These are phyloP conservation scores for Suhomyces guaymorum DNA, from an alignment of 1,139 yeast genomes.

Conservation along the genomic window DNA sequence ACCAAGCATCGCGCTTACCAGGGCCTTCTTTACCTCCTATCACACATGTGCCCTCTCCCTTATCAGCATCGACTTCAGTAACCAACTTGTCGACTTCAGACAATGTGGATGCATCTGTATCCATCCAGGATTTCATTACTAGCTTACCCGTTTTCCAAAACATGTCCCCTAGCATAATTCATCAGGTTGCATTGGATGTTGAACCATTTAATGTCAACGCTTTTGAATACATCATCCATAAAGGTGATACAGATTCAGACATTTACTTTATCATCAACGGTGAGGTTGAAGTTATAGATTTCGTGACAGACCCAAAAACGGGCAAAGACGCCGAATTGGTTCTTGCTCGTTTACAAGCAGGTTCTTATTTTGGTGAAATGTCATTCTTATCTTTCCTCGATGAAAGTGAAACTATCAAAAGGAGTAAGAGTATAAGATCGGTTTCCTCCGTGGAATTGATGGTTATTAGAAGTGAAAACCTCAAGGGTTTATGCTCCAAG, in stretches of 20 bases:
- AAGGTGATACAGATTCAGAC: conserved; percentile 61
- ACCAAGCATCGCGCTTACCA: conserved; percentile 17
- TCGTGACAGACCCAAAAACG: conserved; percentile 21
- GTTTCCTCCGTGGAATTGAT: conserved; percentile 60
- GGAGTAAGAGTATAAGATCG: conserved; percentile 67
- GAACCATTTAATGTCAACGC: conserved; percentile 56
- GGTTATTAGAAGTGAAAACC: conserved; percentile 54
- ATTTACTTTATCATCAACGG: conserved; percentile 68
- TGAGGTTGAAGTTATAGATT: conserved; percentile 66
- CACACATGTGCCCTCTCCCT: conserved; percentile 12
- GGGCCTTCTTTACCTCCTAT: conserved; percentile 22
- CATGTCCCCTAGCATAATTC: conserved; percentile 58
- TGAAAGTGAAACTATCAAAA: conserved; percentile 25
- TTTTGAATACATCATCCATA: conserved; percentile 59
- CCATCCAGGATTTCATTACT: conserved; percentile 57
- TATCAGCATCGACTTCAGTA: conserved; percentile 9
- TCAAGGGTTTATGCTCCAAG: conserved; percentile 53
- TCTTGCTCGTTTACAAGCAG: conserved; percentile 60
- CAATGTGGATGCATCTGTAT: conserved; percentile 52
- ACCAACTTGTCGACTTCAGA: conserved; percentile 17
- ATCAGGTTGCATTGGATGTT: conserved; percentile 61
- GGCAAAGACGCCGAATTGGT: conserved; percentile 32
- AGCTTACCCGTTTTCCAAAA: conserved; percentile 59
- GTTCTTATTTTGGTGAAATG: conserved; percentile 77
- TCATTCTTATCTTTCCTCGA: conserved; percentile 58